These are phyloP conservation scores for Acarospora socialis DNA, from an alignment of 2,329 filamentous ascomycete species.

Conservation along the genomic window DNA sequence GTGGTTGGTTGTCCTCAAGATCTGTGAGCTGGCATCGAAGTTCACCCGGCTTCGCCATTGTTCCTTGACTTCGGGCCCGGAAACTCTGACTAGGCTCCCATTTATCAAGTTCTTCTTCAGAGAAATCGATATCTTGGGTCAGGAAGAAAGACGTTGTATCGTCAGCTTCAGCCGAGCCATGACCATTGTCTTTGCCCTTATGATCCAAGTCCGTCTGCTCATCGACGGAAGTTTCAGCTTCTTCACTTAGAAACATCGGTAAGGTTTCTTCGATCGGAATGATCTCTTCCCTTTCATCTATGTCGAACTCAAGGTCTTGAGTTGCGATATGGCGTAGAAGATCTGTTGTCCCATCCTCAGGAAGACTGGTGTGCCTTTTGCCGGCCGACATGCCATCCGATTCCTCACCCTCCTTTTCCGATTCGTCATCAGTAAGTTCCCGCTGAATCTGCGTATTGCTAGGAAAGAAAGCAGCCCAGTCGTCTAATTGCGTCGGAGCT, in stretches of 20 bases:
- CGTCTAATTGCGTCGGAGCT: neutral
- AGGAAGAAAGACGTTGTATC: constrained; percentile 4
- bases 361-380: neutral
- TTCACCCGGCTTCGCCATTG: no score
- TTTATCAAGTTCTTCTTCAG: neutral
- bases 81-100: neutral
- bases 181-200: no score
- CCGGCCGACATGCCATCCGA: neutral
- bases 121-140: constrained; percentile 8
- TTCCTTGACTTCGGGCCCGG: no score
- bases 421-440: constrained; percentile 4
- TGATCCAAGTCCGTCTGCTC: no score
- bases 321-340: constrained; percentile 7
- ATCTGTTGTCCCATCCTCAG: constrained; percentile 1
- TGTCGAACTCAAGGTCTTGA: constrained; percentile 10
- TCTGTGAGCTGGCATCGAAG: no score
- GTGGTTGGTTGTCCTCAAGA: no score
- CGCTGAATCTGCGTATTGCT: constrained; percentile 11
- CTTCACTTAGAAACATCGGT: neutral
- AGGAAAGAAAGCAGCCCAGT: constrained; percentile 7
- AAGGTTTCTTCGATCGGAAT: neutral
- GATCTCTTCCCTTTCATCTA: neutral
- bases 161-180: no score
- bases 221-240: no score
- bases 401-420: neutral